Evolutionary conservation across 257 asterid genomes (phyloP).

Genomic region (Ocimum tenuiflorum): DNA sequence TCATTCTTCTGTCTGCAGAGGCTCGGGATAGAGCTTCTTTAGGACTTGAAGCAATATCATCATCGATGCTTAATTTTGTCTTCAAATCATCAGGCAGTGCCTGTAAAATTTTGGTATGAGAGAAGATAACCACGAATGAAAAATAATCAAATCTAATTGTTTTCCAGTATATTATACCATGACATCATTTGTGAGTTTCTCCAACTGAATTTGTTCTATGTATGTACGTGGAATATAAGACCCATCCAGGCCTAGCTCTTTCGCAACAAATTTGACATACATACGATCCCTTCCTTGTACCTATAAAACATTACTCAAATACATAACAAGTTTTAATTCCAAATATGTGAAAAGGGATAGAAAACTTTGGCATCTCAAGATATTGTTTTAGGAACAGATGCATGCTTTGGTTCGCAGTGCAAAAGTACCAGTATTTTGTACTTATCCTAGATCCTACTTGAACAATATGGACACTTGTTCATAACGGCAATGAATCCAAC

Average conservation of each 20-base stretch:
- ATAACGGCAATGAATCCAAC: neutral
- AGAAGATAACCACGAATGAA: conserved; percentile 10
- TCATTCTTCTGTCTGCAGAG: conserved; percentile 82
- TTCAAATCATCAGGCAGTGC: conserved; percentile 89
- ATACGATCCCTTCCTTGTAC: conserved; percentile 93
- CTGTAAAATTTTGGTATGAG: conserved; percentile 34
- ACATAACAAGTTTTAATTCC: conserved; percentile 7
- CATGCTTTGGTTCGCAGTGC: neutral
- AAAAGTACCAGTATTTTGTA: neutral
- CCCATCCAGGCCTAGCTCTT: conserved; percentile 83
- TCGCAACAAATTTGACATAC: conserved; percentile 64
- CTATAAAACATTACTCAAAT: conserved; percentile 29
- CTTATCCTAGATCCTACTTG: conserved; percentile 5
- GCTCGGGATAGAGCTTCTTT: conserved; percentile 97
- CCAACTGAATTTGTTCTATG: conserved; percentile 95
- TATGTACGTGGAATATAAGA: conserved; percentile 85
- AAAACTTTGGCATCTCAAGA: neutral
- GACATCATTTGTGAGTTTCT: conserved; percentile 87
- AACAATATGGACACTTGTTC: neutral
- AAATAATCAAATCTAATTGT: neutral
- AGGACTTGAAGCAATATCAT: conserved; percentile 78
- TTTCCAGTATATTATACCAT: conserved; percentile 49
- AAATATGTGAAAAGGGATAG: neutral
- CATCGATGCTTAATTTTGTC: conserved; percentile 92
- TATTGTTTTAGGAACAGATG: neutral